Base-by-base conservation (phyloP, 257 asterid genomes). In the Nicotiana undulata region DNA sequence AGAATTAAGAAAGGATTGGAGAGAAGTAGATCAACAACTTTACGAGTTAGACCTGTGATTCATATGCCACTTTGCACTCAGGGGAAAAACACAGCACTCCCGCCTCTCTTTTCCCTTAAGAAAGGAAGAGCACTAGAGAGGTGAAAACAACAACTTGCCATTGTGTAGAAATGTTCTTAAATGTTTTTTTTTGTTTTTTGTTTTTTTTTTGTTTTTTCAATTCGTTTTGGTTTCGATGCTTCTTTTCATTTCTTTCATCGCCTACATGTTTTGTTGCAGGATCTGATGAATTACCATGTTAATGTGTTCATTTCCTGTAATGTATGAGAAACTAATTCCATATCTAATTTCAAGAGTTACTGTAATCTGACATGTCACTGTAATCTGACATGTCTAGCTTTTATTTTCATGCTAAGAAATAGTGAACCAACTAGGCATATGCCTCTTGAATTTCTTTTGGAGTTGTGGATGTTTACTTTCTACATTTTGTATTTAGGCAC, bases 41-140 rank as follows among this genome's bases (percentile, higher is more conserved):
- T 89, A 49, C 89, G 92, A 77, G 86, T 91, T 63, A 91, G 96
- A 87, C 98, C 97, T 13, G 88, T 91, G 81, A 79, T 92, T 63
- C 90, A 88, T 85, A 92, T 92, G 83, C 97, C 97, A 37, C 85
- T 90, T 66, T 90, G 95, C 79, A 79, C 89, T 51, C 91, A 86
- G 59, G 91, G 82, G n/a, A 94, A 90, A 84, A 87, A 58, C 85
- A 86, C 78, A 81, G 85, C 85, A 2, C 78, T 87, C 84, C 92
- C 97, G 63, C 94, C 97, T 28, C 40, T 89, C 76, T 88, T 88
- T 86, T 76, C 95, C 9, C 68, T 86, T n/a, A 93, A 86, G 89
- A 93, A 88, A 84, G 88, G 86, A 46, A 86, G 16, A 16, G 44
- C 85, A 84, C 29, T 83, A 56, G 91, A 87, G 75, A 89, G 86